These are phyloP conservation scores for Fraxinus albicans DNA, from an alignment of 305 asterid species.

Conservation along the genomic window DNA sequence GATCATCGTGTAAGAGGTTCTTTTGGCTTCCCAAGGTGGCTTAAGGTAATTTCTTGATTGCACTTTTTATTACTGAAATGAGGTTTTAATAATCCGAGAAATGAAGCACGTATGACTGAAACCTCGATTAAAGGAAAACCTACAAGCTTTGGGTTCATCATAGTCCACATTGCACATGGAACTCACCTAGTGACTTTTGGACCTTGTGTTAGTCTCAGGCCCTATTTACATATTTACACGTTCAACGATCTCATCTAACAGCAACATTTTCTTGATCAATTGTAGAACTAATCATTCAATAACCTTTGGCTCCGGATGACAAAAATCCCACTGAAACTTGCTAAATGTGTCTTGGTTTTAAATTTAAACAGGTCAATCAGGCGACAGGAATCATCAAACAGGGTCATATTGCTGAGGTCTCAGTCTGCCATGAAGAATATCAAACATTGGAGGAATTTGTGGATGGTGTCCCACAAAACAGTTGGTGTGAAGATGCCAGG, in stretches of 20 bases:
- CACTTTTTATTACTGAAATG: not conserved
- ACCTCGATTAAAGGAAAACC: not conserved
- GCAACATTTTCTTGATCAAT: not conserved
- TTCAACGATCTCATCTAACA: no score
- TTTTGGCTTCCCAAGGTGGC: constrained; percentile 95
- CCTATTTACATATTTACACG: no score
- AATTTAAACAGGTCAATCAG: constrained; percentile 66
- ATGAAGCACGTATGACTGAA: not conserved
- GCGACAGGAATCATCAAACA: constrained; percentile 68
- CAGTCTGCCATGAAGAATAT: constrained; percentile 64
- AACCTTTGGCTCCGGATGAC: not conserved
- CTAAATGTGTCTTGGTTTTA: not conserved
- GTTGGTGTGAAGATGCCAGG: constrained; percentile 90
- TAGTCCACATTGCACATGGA: not conserved
- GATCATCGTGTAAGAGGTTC: constrained; percentile 74
- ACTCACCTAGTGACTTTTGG: no score
- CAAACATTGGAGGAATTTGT: constrained; percentile 77
- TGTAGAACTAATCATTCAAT: not conserved
- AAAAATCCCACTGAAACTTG: not conserved
- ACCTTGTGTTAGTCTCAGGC: no score
- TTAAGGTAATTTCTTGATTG: constrained; percentile 57
- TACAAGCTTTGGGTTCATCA: not conserved
- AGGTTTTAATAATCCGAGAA: not conserved
- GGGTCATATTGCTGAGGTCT: constrained; percentile 64
- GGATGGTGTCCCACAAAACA: constrained; percentile 74